Base-by-base conservation (phyloP, 805 yeast genomes). In the Vanderwaltozyma polyspora region DNA sequence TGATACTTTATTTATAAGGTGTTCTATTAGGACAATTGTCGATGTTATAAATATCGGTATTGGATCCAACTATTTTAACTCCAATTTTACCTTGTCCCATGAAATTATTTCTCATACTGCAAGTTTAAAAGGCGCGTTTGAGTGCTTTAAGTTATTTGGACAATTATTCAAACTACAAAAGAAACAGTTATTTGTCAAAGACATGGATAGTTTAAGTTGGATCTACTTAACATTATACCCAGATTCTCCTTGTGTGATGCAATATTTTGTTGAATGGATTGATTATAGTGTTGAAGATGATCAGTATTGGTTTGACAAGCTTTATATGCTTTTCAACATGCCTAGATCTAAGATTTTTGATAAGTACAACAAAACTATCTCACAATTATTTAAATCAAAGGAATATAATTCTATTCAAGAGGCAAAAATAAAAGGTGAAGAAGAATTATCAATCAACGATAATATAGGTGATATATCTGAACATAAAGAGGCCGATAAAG, bases 141-240 rank as follows among this genome's bases (percentile, higher is more conserved):
- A 66, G 3, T 73, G 79, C 1, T 67, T 75, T 33, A 68, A 63
- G 23, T 68, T 81, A n/a, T 62, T 77, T 35, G 67, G 64, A 19
- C 82, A 79, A 45, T 46, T 80, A 21, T 61, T 75, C 23, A 73
- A 74, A 41, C 64, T 74, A 1, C 70, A 73, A 2, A 68, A 70
- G n/a, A 60, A 63, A 13, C 50, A 60, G 15, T 49, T 69, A 1
- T 64, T 78, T 36, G 49, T 59, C 2, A 53, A 59, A 11, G 67
- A 65, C 2, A 50, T 76, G 6, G 75, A 74, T 27, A 66, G 62
- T 28, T 60, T 71, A 19, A 57, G 79, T 6, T 83, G 91, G 91
- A 60, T 74, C 7, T 72, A 64, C 24, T 67, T 62, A 41, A 75
- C 66, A 58, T 59, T 50, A 10, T 52, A 57, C 11, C 72, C 76